Evolutionary conservation across 2,329 filamentous ascomycete genomes (phyloP).

Genomic region (Trichoderma afroharzianum): DNA sequence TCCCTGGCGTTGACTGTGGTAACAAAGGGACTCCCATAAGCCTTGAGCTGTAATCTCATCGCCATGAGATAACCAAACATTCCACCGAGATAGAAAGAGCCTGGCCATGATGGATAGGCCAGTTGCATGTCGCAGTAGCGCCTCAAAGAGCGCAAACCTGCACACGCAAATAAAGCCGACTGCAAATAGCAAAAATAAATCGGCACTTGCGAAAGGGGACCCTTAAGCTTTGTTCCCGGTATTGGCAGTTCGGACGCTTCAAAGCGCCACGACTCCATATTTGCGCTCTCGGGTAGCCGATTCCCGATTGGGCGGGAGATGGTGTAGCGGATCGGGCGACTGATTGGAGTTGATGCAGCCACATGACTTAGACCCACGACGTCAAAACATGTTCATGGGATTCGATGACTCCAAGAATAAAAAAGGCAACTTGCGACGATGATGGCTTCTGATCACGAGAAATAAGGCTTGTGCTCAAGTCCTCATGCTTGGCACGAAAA

Average conservation of each 20-base stretch:
- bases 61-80: not conserved
- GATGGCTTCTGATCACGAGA: not conserved
- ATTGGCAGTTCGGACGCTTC: not conserved
- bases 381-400: constrained; percentile 13
- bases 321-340: not conserved
- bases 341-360: constrained; percentile 9
- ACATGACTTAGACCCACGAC: constrained; percentile 17
- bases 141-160: not conserved
- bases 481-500: not conserved
- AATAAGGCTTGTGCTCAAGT: not conserved
- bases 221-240: not conserved
- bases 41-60: not conserved
- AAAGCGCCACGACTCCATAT: not conserved
- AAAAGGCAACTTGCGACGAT: not conserved
- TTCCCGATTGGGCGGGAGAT: not conserved
- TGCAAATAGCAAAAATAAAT: not conserved
- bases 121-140: not conserved
- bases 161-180: not conserved
- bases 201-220: not conserved
- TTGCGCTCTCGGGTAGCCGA: not conserved
- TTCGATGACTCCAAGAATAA: not conserved
- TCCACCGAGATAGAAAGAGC: not conserved
- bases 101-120: not conserved
- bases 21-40: not conserved
- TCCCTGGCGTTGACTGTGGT: not conserved